Conservation (phyloP, 108 stramenopile species). For the Skeletonema potamos region DNA sequence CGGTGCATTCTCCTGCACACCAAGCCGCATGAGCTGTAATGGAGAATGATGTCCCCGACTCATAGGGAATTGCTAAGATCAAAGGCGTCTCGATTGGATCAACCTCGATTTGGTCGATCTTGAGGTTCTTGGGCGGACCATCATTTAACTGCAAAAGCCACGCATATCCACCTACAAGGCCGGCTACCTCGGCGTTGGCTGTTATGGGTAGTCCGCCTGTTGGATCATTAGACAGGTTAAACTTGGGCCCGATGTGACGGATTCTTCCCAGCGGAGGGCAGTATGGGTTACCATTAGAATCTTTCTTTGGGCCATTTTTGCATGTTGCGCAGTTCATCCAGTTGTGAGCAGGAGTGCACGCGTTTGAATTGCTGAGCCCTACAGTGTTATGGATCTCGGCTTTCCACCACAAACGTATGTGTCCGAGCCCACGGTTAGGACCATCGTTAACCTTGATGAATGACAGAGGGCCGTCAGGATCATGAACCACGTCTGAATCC, state of each 20-base stretch:
- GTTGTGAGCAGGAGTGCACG: background rate
- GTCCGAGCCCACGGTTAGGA: conserved; percentile 27
- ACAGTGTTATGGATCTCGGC: conserved; percentile 21
- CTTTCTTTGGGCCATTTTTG: conserved; percentile 9
- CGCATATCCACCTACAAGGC: conserved; percentile 36
- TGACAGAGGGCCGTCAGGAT: conserved; percentile 27
- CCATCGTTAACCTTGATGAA: conserved; percentile 32
- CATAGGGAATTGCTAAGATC: background rate
- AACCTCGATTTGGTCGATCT: conserved; percentile 12
- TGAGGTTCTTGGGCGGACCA: conserved; percentile 28
- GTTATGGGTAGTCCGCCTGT: conserved; percentile 27
- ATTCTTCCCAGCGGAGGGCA: conserved; percentile 21
- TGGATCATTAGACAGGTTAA: conserved; percentile 6
- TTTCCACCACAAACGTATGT: conserved; percentile 29
- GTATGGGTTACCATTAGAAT: background rate
- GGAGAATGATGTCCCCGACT: conserved; percentile 3
- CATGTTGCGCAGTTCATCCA: conserved; percentile 3
- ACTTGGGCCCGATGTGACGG: conserved; percentile 33
- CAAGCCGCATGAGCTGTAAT: conserved; percentile 8
- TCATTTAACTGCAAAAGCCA: conserved; percentile 34
- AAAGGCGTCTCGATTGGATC: background rate
- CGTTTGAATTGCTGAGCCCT: background rate
- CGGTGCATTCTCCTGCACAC: background rate
- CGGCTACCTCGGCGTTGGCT: conserved; percentile 35
- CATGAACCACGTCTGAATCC: conserved; percentile 22